Evolutionary conservation across 2,329 filamentous ascomycete genomes (phyloP), one percentile per base, ranked within the genome.

Genomic region (Colletotrichum tropicicola): DNA sequence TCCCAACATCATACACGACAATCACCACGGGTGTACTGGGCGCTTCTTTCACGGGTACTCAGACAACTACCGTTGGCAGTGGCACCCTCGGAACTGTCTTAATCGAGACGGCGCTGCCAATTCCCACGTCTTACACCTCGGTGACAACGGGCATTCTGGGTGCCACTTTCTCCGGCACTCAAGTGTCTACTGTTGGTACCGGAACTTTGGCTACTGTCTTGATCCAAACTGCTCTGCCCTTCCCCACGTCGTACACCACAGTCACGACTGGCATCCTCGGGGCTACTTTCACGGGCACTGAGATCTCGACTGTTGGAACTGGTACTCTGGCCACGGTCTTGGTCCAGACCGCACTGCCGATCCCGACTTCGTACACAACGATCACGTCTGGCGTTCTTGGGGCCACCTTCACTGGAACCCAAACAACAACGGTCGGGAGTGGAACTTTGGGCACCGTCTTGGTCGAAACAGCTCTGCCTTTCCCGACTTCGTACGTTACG

Each of bases 401-500:
- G 6, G 52, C 39, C 0, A 39, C 58, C 2, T 61, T 61, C 19
- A 12, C 44, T 0, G 58, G 58, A 0, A 61, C 58, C 2, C 58
- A 25, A 17, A 17, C 43, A 1, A 51, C 53, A 0, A 62, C 59
- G 1, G 39, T 45, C 0, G 35, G 30, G 5, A 28, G 8, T 2
- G 60, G 60, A 2, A 54, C 39, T 1, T 17, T 64, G n/a, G 61
- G 39, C 6, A 64, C 61, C 2, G 48, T 64, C 7, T 7, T 49
- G 2, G 10, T 64, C 1, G 30, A 60, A 9, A 60, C 61, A 5
- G 32, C 61, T 2, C 21, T 64, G 7, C 61, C 61, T 3, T 27
- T 64, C 13, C 60, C 60, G 6, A 43, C 56, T 6, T 59, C 55
- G 6, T 64, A 59, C 3, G 57, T 55, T 9, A 64, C 60, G 1